phyloP scores from a whole-genome alignment of 2,329 filamentous ascomycete genomes.

The Scedosporium minutisporum region DNA sequence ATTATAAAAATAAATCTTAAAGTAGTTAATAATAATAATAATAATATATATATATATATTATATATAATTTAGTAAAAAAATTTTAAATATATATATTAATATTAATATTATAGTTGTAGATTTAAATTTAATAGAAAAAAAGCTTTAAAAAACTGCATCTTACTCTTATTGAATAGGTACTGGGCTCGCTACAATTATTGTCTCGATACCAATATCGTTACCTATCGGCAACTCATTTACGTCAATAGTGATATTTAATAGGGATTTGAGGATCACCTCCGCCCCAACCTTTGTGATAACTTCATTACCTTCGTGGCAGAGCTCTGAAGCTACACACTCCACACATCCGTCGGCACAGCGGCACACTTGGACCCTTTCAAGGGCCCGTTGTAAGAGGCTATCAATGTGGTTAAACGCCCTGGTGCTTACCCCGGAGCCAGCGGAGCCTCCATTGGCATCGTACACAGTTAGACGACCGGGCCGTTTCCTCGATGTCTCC shows the following conservation, averaged over 20 bases:
- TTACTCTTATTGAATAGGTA: conserved; percentile 31
- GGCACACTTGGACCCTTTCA: conserved; percentile 64
- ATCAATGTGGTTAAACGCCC: conserved; percentile 90
- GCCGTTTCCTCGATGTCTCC: conserved; percentile 66
- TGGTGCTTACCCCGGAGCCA: conserved; percentile 79
- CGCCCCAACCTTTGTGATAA: conserved; percentile 87
- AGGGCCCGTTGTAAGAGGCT: conserved; percentile 67
- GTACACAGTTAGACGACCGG: conserved; percentile 85
- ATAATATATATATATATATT: too few relatives aligned
- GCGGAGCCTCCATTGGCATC: conserved; percentile 82
- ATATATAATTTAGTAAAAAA: too few relatives aligned
- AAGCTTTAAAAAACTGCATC: too few relatives aligned
- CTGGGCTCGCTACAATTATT: conserved; percentile 61
- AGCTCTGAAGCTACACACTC: conserved; percentile 82
- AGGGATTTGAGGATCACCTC: conserved; percentile 71
- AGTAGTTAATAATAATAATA: too few relatives aligned
- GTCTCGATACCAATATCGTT: conserved; percentile 74
- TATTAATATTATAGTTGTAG: too few relatives aligned
- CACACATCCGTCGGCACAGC: conserved; percentile 70
- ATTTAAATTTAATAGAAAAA: too few relatives aligned
- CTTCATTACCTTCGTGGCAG: conserved; percentile 78
- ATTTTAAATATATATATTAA: too few relatives aligned
- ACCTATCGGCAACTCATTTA: conserved; percentile 79
- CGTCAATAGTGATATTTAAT: conserved; percentile 66
- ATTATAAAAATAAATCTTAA: too few relatives aligned